Evolutionary conservation across 2,329 filamentous ascomycete genomes (phyloP).

Genomic region (Botrytis hyacinthi): DNA sequence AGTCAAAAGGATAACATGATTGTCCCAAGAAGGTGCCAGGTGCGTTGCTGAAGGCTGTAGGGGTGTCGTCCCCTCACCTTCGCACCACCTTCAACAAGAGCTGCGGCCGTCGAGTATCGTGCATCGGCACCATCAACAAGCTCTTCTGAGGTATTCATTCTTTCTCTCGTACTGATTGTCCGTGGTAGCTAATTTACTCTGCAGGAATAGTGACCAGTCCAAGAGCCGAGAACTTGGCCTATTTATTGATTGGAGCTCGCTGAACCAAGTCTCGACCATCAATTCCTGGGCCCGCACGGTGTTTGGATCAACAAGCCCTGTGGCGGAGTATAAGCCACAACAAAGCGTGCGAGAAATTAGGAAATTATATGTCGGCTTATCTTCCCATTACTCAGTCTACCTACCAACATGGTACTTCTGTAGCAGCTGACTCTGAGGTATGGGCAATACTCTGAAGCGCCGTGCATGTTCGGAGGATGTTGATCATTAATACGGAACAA

Average conservation of each 20-base stretch:
- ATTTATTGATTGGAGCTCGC: not conserved
- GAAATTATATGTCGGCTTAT: not conserved
- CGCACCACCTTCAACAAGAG: constrained; percentile 61
- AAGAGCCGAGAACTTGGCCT: not conserved
- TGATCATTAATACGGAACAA: not conserved
- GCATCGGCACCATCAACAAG: constrained; percentile 65
- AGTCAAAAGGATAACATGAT: not conserved
- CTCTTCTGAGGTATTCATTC: constrained; percentile 45
- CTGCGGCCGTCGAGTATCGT: constrained; percentile 70
- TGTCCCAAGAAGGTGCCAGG: not conserved
- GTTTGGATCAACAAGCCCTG: not conserved
- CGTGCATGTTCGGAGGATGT: not conserved
- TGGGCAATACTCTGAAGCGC: not conserved
- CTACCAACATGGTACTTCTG: not conserved
- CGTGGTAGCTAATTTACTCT: not conserved
- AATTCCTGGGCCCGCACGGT: not conserved
- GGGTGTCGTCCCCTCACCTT: constrained; percentile 49
- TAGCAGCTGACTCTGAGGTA: not conserved
- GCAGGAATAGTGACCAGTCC: not conserved
- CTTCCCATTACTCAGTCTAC: not conserved
- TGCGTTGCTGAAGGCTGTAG: not conserved
- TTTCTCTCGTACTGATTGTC: not conserved
- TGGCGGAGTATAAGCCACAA: not conserved
- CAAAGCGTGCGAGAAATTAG: not conserved
- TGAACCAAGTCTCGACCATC: not conserved